These are phyloP conservation scores for Medicago truncatula DNA, from an alignment of 306 rosid species.

Conservation along the genomic window DNA sequence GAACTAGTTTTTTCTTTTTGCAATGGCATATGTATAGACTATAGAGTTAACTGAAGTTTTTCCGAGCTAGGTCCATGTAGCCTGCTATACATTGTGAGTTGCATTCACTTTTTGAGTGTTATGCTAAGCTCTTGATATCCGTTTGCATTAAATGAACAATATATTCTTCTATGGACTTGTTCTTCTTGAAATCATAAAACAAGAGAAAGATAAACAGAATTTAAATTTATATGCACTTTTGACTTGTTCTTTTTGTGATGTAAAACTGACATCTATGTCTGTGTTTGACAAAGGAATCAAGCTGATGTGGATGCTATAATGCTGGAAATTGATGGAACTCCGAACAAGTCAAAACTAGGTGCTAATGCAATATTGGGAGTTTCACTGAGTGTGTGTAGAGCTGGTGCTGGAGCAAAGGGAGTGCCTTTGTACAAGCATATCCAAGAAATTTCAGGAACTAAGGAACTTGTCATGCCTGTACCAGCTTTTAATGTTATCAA, in stretches of 20 bases:
- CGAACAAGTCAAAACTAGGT: conserved; percentile 94
- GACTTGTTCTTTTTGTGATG: conserved; percentile 35
- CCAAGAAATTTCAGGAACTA: conserved; percentile 84
- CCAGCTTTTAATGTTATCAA: conserved; percentile 98
- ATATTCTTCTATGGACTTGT: neutral
- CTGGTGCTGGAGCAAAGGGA: conserved; percentile 96
- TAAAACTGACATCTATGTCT: conserved; percentile 34
- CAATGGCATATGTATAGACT: neutral
- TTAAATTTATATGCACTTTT: neutral
- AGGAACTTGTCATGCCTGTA: conserved; percentile 97
- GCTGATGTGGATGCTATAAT: conserved; percentile 85
- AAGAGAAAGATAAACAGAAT: conserved; percentile 12
- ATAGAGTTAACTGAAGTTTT: conserved; percentile 8
- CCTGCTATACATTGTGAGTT: neutral
- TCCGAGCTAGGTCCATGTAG: conserved; percentile 12
- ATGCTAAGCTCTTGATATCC: conserved; percentile 25
- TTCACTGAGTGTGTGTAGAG: conserved; percentile 90
- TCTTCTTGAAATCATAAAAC: neutral
- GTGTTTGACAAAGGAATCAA: conserved; percentile 67
- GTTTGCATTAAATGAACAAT: conserved; percentile 11
- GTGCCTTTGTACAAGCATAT: conserved; percentile 90
- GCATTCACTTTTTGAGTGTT: conserved; percentile 5
- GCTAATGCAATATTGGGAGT: conserved; percentile 99
- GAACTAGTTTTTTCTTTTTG: neutral
- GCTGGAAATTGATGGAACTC: conserved; percentile 96